Evolutionary conservation across 176 grass and related monocot genomes (phyloP).

Genomic region (Typha latifolia): DNA sequence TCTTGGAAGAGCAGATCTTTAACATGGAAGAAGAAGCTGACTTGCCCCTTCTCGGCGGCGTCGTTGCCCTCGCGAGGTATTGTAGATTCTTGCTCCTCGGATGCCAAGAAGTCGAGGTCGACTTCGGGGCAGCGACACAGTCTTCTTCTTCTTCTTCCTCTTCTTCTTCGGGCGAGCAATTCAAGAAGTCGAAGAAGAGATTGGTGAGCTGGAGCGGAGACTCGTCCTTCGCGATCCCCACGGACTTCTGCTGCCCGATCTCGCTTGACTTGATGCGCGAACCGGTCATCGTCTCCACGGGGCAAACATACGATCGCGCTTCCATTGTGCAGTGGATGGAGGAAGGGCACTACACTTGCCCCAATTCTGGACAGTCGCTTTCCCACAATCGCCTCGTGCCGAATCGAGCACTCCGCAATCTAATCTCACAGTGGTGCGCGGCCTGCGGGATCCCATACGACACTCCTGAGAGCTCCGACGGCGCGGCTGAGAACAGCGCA

Average conservation of each 20-base stretch:
- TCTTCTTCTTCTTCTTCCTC: no score
- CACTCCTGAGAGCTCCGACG: constrained; percentile 44
- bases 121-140: neutral
- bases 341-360: constrained; percentile 89
- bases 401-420: constrained; percentile 49
- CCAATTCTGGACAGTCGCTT: constrained; percentile 63
- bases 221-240: constrained; percentile 64
- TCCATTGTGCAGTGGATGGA: constrained; percentile 93
- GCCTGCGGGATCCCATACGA: constrained; percentile 67
- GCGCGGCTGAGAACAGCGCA: constrained; percentile 40
- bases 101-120: constrained; percentile 16
- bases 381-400: constrained; percentile 45
- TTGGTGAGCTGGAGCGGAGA: constrained; percentile 37
- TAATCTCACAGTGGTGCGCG: constrained; percentile 84
- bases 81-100: constrained; percentile 70
- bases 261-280: constrained; percentile 82
- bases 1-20: constrained; percentile 77
- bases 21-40: constrained; percentile 72
- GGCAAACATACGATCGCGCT: constrained; percentile 81
- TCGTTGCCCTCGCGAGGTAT: constrained; percentile 63
- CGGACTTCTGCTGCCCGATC: constrained; percentile 95
- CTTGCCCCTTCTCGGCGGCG: constrained; percentile 45
- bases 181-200: neutral
- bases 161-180: neutral
- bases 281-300: constrained; percentile 74